Conservation (phyloP, 2,329 filamentous ascomycete species). For the Xylariaceae sp. region DNA sequence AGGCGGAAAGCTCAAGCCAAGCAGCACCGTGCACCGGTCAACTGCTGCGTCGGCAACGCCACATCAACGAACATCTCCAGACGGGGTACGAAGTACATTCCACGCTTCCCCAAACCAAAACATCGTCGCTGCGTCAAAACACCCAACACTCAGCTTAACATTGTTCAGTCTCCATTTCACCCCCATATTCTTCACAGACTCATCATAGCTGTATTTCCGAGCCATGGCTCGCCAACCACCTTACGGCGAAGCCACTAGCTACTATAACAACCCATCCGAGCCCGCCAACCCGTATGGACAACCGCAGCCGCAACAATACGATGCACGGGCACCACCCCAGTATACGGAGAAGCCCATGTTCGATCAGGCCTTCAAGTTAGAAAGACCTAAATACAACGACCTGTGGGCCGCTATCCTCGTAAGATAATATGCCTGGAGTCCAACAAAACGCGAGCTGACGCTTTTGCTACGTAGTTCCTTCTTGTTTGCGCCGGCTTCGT, state of each 20-base stretch:
- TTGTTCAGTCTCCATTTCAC: not conserved
- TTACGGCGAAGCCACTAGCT: constrained; percentile 24
- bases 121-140: constrained; percentile 11
- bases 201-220: not conserved
- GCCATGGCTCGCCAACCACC: constrained; percentile 17
- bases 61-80: not conserved
- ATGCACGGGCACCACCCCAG: constrained; percentile 4
- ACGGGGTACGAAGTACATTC: constrained; percentile 5
- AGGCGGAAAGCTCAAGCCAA: not conserved
- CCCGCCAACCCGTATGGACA: constrained; percentile 18
- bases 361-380: constrained; percentile 76
- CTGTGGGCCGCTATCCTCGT: constrained; percentile 81
- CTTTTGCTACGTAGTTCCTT: constrained; percentile 51
- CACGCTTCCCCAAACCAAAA: constrained; percentile 8
- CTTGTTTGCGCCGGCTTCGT: constrained; percentile 68
- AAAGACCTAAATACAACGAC: constrained; percentile 85
- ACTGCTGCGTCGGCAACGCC: not conserved
- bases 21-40: not conserved
- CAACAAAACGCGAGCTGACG: constrained; percentile 4
- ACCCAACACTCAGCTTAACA: constrained; percentile 1
- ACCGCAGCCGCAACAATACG: constrained; percentile 18
- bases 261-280: constrained; percentile 23
- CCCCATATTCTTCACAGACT: not conserved
- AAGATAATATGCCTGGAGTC: constrained; percentile 24
- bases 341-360: constrained; percentile 54